phyloP scores from a whole-genome alignment of 306 rosid genomes.

The Arachis stenosperma region DNA sequence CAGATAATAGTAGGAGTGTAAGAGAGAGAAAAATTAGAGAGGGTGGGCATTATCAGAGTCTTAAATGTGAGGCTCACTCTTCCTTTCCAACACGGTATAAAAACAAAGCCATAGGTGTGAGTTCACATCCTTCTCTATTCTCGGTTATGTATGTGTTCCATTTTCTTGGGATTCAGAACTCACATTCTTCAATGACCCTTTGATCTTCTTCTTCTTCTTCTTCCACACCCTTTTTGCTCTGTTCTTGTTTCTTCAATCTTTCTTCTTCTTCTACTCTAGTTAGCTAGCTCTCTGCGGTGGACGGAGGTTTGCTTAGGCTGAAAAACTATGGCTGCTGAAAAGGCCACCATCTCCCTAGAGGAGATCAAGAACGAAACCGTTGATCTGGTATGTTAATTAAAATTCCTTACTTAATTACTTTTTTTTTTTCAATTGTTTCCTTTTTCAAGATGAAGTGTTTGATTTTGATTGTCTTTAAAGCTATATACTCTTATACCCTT shows the following conservation, averaged over 20 bases:
- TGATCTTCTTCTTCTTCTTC: neutral
- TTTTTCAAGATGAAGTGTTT: neutral
- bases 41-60: conserved; percentile 8
- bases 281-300: neutral
- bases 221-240: neutral
- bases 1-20: conserved; percentile 24
- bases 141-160: neutral
- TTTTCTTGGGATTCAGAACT: conserved; percentile 52
- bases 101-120: neutral
- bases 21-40: conserved; percentile 18
- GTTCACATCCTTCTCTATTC: neutral
- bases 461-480: neutral
- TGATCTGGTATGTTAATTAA: conserved; percentile 68
- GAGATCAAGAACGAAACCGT: conserved; percentile 91
- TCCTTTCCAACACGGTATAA: conserved; percentile 25
- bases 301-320: neutral
- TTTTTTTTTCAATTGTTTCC: neutral
- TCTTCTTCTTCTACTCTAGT: neutral
- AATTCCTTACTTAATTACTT: neutral
- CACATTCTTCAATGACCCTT: conserved; percentile 51
- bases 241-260: neutral
- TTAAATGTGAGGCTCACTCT: neutral
- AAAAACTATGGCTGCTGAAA: conserved; percentile 53
- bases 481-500: neutral
- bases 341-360: conserved; percentile 55